phyloP scores from a whole-genome alignment of 2,329 filamentous ascomycete species.

The Meredithiella fracta region DNA sequence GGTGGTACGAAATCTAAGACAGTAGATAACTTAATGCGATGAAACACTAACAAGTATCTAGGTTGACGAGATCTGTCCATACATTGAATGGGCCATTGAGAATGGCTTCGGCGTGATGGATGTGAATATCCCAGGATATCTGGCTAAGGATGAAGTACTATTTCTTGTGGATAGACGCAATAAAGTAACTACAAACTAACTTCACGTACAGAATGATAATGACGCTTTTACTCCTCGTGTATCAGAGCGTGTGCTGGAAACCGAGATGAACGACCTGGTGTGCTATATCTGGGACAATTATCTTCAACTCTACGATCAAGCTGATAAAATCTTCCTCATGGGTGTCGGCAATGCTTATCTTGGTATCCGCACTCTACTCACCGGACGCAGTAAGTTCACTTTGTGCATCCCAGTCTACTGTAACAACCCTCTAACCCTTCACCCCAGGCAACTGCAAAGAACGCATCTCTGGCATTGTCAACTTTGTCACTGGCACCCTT shows the following conservation, averaged over 20 bases:
- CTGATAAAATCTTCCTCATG: constrained; percentile 64
- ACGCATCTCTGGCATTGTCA: constrained; percentile 55
- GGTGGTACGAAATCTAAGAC: constrained; percentile 44
- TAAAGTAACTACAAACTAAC: background rate
- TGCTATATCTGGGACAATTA: constrained; percentile 96
- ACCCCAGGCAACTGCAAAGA: constrained; percentile 40
- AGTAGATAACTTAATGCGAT: background rate
- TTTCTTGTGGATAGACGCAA: background rate
- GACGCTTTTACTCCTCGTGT: constrained; percentile 31
- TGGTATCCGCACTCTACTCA: constrained; percentile 66
- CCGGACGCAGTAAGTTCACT: constrained; percentile 48
- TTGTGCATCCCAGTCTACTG: constrained; percentile 6
- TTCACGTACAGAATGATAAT: constrained; percentile 21
- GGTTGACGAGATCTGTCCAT: constrained; percentile 67
- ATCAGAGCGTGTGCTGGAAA: constrained; percentile 33
- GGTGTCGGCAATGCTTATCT: constrained; percentile 81
- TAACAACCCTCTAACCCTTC: constrained; percentile 13
- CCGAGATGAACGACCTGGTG: constrained; percentile 54
- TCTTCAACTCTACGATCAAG: constrained; percentile 57
- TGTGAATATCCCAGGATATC: constrained; percentile 70
- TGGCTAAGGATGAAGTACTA: constrained; percentile 41
- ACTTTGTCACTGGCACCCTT: constrained; percentile 64
- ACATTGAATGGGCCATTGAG: constrained; percentile 68
- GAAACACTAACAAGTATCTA: constrained; percentile 22
- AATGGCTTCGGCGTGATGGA: constrained; percentile 75